A percentile compares a stretch with the other conserved stretches of the same genome.
Conservation (phyloP, 768 basidiomycete species). For the Tulasnella sp. region DNA sequence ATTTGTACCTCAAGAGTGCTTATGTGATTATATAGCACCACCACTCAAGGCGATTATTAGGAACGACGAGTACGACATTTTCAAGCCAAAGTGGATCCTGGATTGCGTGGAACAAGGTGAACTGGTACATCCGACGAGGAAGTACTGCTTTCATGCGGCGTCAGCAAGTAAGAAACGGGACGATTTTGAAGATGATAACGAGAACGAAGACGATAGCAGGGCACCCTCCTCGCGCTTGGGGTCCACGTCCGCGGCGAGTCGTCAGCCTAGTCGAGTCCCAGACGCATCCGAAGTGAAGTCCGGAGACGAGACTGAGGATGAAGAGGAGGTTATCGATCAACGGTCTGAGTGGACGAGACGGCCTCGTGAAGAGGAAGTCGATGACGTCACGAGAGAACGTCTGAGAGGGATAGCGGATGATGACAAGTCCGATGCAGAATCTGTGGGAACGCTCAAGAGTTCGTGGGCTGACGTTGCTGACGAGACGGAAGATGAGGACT, state of each 20-base stretch:
- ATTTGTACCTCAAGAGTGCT: background rate
- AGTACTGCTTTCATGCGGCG: constrained; percentile 77
- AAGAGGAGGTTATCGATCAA: constrained; percentile 1
- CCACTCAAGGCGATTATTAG: constrained; percentile 58
- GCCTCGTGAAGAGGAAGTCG: constrained; percentile 21
- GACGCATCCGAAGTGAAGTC: constrained; percentile 1
- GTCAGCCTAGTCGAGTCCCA: background rate
- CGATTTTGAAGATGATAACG: constrained; percentile 29
- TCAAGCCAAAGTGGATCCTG: constrained; percentile 69
- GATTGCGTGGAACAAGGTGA: constrained; percentile 56
- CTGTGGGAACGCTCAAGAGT: constrained; percentile 23
- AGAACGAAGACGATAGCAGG: background rate
- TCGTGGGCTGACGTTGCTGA: constrained; percentile 37
- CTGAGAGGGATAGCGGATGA: constrained; percentile 8
- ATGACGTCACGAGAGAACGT: constrained; percentile 7
- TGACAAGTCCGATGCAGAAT: constrained; percentile 15
- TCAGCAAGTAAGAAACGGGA: constrained; percentile 32
- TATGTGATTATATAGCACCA: constrained; percentile 34
- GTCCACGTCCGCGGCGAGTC: background rate
- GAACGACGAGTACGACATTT: constrained; percentile 56
- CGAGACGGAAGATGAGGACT: constrained; percentile 56
- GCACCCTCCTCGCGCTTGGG: no score
- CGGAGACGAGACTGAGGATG: constrained; percentile 22
- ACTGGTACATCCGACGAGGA: constrained; percentile 50
- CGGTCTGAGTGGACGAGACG: constrained; percentile 3